phyloP scores from a whole-genome alignment of 768 basidiomycete genomes.

The Mycena epipterygia region DNA sequence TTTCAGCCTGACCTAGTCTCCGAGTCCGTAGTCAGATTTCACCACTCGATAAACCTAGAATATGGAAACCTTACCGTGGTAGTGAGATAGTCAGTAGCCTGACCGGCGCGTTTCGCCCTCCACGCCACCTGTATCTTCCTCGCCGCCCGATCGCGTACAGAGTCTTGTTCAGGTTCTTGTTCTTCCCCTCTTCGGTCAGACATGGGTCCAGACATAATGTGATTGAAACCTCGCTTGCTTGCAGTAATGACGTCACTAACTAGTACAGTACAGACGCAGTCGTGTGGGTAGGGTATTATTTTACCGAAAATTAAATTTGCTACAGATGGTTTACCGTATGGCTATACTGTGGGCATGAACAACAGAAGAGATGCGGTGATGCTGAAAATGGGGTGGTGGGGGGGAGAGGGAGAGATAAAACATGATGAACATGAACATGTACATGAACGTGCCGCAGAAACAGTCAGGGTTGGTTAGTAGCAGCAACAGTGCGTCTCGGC shows the following conservation, averaged over 20 bases:
- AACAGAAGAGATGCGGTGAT: conserved; percentile 30
- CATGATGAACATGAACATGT: conserved; percentile 2
- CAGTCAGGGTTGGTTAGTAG: conserved; percentile 35
- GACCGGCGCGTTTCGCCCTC: conserved; percentile 44
- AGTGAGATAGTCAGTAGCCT: conserved; percentile 46
- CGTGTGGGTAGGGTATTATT: conserved; percentile 43
- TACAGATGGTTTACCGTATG: conserved; percentile 57
- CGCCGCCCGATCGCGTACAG: conserved; percentile 48
- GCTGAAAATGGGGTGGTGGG: not conserved
- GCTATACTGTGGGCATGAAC: conserved; percentile 49
- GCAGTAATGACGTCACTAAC: conserved; percentile 10
- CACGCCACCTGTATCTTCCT: conserved; percentile 56
- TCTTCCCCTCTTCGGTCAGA: conserved; percentile 4
- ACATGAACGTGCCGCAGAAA: too few species aligned
- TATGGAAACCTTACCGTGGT: conserved; percentile 47
- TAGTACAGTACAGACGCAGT: conserved; percentile 13
- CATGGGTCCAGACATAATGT: not conserved
- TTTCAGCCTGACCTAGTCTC: too few species aligned
- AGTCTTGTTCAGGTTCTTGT: too few species aligned
- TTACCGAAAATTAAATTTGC: conserved; percentile 51
- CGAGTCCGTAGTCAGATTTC: too few species aligned
- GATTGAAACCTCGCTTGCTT: too few species aligned
- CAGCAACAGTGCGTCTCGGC: conserved; percentile 38
- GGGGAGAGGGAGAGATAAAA: conserved; percentile 24
- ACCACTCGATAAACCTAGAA: too few species aligned